phyloP scores from a whole-genome alignment of 805 yeast genomes.

The Nakazawaea populi region DNA sequence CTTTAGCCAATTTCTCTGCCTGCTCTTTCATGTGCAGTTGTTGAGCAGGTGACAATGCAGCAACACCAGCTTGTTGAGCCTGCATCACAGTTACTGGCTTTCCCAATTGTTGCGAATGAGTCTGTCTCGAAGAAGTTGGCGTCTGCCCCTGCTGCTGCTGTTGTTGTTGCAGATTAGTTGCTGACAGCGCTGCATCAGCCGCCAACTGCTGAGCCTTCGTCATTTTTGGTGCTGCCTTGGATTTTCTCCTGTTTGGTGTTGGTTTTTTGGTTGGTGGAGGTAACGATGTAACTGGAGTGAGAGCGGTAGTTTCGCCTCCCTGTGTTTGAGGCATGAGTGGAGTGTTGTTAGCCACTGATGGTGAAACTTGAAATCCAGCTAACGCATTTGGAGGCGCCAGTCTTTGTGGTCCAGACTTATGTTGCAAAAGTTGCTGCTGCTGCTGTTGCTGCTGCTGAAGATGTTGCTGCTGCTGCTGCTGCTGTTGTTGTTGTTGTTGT shows the following conservation, averaged over 20 bases:
- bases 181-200: slow-evolving; percentile 8
- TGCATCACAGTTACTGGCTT: not conserved
- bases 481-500: slow-evolving; percentile 14
- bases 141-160: slow-evolving; percentile 9
- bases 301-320: slow-evolving; percentile 10
- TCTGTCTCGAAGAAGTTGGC: slow-evolving; percentile 7
- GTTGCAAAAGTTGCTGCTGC: slow-evolving; percentile 11
- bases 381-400: slow-evolving; percentile 21
- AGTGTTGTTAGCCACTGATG: not conserved
- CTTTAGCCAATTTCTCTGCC: slow-evolving; percentile 20
- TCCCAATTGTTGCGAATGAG: slow-evolving; percentile 8
- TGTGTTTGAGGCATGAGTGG: not conserved
- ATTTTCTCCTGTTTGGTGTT: slow-evolving; percentile 18
- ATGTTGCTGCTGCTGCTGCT: slow-evolving; percentile 21
- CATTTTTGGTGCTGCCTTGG: slow-evolving; percentile 13
- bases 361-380: not conserved
- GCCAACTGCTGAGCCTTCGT: slow-evolving; percentile 8
- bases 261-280: slow-evolving; percentile 13
- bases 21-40: slow-evolving; percentile 25
- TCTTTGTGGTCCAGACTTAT: slow-evolving; percentile 20
- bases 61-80: slow-evolving; percentile 4
- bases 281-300: slow-evolving; percentile 5
- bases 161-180: slow-evolving; percentile 6
- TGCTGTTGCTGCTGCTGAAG: slow-evolving; percentile 22
- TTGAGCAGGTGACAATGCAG: slow-evolving; percentile 19